These are phyloP conservation scores for Chalciporus pseudorubinellus DNA, from an alignment of 768 basidiomycete species.

Conservation along the genomic window DNA sequence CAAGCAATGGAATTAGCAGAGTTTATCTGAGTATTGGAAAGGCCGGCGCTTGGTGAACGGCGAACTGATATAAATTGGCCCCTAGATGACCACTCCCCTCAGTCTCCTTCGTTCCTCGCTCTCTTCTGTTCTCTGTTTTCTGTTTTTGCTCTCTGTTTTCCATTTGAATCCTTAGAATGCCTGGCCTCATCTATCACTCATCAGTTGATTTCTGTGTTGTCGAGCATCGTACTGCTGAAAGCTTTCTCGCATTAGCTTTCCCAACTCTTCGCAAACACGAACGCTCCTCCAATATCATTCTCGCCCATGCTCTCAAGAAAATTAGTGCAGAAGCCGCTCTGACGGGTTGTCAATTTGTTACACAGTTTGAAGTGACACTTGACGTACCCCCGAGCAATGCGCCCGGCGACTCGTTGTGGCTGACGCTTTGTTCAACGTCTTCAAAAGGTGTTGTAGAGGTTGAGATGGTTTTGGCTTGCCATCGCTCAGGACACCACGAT, in stretches of 20 bases:
- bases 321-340: constrained; percentile 37
- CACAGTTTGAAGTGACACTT: constrained; percentile 33
- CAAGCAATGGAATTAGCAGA: too few relatives aligned
- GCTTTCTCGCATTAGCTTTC: constrained; percentile 42
- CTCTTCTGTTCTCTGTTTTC: not conserved
- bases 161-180: constrained; percentile 17
- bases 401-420: constrained; percentile 40
- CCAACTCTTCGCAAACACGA: constrained; percentile 44
- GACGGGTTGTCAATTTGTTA: constrained; percentile 36
- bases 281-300: constrained; percentile 49
- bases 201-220: constrained; percentile 28
- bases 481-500: constrained; percentile 41
- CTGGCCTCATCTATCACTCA: constrained; percentile 29
- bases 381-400: constrained; percentile 23
- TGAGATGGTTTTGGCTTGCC: constrained; percentile 48
- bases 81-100: not conserved
- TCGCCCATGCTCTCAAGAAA: constrained; percentile 48
- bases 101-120: constrained; percentile 1
- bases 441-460: constrained; percentile 32
- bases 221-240: constrained; percentile 39
- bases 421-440: constrained; percentile 45
- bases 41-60: too few relatives aligned
- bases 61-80: constrained; percentile 15
- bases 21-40: too few relatives aligned
- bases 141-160: not conserved